Percentiles rank a stretch among this genome's conserved stretches.
phyloP scores from a whole-genome alignment of 2,329 filamentous ascomycete species.

The Talaromyces rugulosus region DNA sequence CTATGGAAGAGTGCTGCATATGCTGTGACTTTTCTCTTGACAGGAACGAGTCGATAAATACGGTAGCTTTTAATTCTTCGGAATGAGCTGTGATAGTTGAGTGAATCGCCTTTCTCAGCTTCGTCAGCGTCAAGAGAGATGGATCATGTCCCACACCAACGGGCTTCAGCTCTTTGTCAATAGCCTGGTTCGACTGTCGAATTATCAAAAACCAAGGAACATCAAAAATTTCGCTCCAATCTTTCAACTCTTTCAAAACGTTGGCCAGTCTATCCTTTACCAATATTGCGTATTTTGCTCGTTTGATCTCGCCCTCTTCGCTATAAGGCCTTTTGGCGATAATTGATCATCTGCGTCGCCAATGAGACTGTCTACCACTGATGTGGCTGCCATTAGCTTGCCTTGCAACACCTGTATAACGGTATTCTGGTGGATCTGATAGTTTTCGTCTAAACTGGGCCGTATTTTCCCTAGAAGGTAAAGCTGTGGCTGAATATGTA shows the following conservation, averaged over 20 bases:
- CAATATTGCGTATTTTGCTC: neutral
- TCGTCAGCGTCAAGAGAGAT: neutral
- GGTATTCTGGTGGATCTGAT: neutral
- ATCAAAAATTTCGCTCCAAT: slow-evolving; percentile 30
- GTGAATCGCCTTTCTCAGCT: neutral
- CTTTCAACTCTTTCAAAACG: slow-evolving; percentile 20
- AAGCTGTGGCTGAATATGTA: neutral
- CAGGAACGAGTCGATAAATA: neutral
- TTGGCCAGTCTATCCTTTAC: neutral
- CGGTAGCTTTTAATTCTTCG: neutral
- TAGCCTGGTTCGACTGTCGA: slow-evolving; percentile 16
- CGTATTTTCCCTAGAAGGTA: neutral
- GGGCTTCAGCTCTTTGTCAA: slow-evolving; percentile 17
- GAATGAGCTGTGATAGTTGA: too few relatives aligned
- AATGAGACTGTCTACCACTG: neutral
- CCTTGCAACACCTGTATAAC: neutral
- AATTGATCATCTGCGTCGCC: neutral
- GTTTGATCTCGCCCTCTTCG: neutral
- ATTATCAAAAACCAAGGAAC: slow-evolving; percentile 33
- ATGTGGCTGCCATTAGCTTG: neutral
- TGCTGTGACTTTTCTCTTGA: neutral
- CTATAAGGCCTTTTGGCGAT: neutral
- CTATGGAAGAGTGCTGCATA: neutral
- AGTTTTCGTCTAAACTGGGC: neutral
- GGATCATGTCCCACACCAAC: neutral